phyloP scores from a whole-genome alignment of 2,329 filamentous ascomycete genomes.

The Aspergillus costaricaensis region DNA sequence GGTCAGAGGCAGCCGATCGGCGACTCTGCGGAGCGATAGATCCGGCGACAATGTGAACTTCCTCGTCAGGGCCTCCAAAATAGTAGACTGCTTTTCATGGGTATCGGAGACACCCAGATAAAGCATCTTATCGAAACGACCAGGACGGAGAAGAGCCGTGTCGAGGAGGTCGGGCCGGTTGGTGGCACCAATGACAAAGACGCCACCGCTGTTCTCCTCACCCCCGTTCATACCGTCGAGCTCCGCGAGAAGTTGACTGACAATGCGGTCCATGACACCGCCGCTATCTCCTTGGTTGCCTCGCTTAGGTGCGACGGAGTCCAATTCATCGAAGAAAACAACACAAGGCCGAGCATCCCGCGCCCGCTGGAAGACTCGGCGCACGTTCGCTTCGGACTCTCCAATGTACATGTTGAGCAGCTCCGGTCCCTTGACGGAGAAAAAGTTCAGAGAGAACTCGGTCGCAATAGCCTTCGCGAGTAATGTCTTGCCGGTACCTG shows the following conservation, averaged over 20 bases:
- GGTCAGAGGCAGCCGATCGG: constrained; percentile 81
- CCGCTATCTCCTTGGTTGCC: constrained; percentile 97
- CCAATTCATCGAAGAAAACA: constrained; percentile 97
- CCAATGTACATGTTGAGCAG: constrained; percentile 99
- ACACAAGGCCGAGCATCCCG: constrained; percentile 95
- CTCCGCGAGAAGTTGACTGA: constrained; percentile 90
- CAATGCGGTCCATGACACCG: constrained; percentile 97
- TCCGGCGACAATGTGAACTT: constrained; percentile 86
- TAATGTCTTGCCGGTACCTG: constrained; percentile 99
- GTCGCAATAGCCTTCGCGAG: constrained; percentile 99
- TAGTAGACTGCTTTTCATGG: constrained; percentile 92
- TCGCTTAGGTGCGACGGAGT: constrained; percentile 93
- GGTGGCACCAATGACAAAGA: constrained; percentile 95
- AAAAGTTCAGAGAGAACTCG: constrained; percentile 98
- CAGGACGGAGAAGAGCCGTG: constrained; percentile 82
- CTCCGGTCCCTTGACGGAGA: constrained; percentile 98
- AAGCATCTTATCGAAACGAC: constrained; percentile 97
- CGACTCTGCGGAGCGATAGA: constrained; percentile 73
- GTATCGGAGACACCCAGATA: constrained; percentile 96
- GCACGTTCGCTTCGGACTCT: constrained; percentile 99
- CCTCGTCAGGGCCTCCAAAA: constrained; percentile 88
- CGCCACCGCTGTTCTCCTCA: constrained; percentile 74
- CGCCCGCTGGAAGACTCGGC: constrained; percentile 99
- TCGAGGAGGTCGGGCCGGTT: constrained; percentile 93
- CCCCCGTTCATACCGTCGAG: constrained; percentile 97